Evolutionary conservation across 371 early-diverging fungal species (phyloP), one percentile per base, ranked within the genome.

Genomic region (Rhizopus arrhizus): DNA sequence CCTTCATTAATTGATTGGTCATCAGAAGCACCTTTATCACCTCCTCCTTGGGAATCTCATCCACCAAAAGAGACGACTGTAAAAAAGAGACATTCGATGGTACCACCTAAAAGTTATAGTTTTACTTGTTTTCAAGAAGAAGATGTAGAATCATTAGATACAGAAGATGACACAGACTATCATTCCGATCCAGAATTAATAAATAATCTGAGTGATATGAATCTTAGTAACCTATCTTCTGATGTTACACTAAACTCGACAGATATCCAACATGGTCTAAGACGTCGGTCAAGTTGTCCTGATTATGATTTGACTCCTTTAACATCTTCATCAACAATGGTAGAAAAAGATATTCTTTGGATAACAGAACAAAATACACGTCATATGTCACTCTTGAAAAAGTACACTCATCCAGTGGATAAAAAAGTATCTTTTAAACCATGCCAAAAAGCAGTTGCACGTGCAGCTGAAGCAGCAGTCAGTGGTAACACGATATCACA

Each of bases 221-320:
- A 52, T 45, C 41, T 56, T 5, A 50, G 33, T 48, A 42, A 46
- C 13, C 29, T 36, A 5, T 42, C 34, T 4, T 64, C 58, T 35
- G 64, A 64, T 48, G 53, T 64, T 53, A 64, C 64, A 48, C 59
- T 59, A 2, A 32, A 41, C 31, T 35, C 49, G 47, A 48, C 6
- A 16, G 48, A 29, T 13, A 46, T 8, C 22, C 32, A 35, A n/a
- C 55, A 46, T 36, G 53, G 36, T 36, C 11, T 63, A 5, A 52
- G 49, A 11, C 66, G 66, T 36, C 61, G 61, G 8, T 66, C 61
- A 3, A 66, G 66, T 29, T 66, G 66, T 13, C 66, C 66, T 13
- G 56, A 11, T 29, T 57, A 55, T 22, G 58, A 61, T 10, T 4
- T 43, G 1, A 15, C 42, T 4, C 46, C 31, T 7, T 6, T 38